Conservation (phyloP, 345 rosid genomes). For the Eucalyptus polyanthemos region DNA sequence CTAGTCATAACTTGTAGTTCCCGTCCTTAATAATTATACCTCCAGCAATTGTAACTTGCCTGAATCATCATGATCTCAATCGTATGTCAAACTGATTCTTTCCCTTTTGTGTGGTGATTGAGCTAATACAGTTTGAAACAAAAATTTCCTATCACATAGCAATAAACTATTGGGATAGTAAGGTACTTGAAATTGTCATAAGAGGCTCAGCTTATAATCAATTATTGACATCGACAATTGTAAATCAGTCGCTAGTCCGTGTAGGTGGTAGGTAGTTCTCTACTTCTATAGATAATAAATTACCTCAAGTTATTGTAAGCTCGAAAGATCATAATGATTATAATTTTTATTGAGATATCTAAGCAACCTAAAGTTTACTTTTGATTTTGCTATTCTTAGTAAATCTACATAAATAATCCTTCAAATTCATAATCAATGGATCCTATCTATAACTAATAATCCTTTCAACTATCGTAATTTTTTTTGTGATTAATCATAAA, state of each 20-base stretch:
- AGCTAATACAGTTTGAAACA: no score
- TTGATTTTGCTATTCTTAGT: neutral
- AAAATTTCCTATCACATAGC: no score
- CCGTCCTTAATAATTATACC: neutral
- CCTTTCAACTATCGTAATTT: accelerated
- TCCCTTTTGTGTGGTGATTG: no score
- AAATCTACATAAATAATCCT: neutral
- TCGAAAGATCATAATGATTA: neutral
- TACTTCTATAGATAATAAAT: neutral
- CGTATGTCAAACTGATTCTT: accelerated
- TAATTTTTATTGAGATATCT: neutral
- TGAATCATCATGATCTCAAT: no score
- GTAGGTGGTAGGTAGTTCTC: neutral
- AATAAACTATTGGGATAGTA: neutral
- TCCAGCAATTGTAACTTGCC: no score
- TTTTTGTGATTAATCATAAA: no score
- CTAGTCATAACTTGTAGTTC: neutral
- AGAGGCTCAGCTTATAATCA: neutral
- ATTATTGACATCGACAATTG: accelerated
- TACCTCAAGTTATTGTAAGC: neutral
- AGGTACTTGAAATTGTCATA: neutral
- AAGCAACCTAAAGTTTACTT: neutral
- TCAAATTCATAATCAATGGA: neutral
- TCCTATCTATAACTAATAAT: accelerated
- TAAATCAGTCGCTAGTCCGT: accelerated